These are phyloP conservation scores for Rhododendron molle DNA, from an alignment of 148 eudicot genomes.

Conservation along the genomic window DNA sequence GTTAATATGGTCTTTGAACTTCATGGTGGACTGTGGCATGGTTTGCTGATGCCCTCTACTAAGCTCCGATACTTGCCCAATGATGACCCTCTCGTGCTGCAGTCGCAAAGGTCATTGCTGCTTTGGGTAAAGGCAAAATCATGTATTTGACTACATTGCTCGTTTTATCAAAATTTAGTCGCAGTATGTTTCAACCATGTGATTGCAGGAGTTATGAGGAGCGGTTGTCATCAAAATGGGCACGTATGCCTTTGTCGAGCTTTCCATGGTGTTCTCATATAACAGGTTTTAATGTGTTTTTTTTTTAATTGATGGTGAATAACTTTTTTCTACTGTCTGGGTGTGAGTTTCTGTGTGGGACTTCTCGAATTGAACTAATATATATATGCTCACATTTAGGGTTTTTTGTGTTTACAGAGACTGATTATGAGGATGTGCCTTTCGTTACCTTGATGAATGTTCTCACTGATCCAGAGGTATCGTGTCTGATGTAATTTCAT, in stretches of 20 bases:
- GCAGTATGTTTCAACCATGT: constrained; percentile 1
- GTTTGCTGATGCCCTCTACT: constrained; percentile 50
- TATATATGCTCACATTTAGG: not conserved
- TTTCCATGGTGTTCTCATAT: constrained; percentile 67
- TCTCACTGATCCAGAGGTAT: constrained; percentile 64
- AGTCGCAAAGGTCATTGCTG: constrained; percentile 46
- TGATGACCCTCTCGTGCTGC: constrained; percentile 44
- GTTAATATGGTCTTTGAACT: constrained; percentile 38
- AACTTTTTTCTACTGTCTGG: not conserved
- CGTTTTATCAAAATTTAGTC: constrained; percentile 8
- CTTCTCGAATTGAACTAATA: not conserved
- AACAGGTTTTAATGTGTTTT: constrained; percentile 44
- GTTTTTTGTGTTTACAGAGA: constrained; percentile 37
- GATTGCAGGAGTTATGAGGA: constrained; percentile 44
- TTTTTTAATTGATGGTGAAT: not conserved
- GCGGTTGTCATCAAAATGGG: constrained; percentile 47
- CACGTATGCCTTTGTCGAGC: constrained; percentile 69
- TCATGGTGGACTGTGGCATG: constrained; percentile 62
- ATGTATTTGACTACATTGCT: constrained; percentile 3
- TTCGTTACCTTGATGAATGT: constrained; percentile 68
- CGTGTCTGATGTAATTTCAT: not conserved
- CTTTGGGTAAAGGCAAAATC: not conserved
- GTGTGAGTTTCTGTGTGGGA: not conserved
- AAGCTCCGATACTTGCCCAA: constrained; percentile 54
- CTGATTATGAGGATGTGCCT: constrained; percentile 53